Evolutionary conservation across 2,329 filamentous ascomycete genomes (phyloP), one percentile per base, ranked within the genome.

Genomic region (Venturia aucupariae): DNA sequence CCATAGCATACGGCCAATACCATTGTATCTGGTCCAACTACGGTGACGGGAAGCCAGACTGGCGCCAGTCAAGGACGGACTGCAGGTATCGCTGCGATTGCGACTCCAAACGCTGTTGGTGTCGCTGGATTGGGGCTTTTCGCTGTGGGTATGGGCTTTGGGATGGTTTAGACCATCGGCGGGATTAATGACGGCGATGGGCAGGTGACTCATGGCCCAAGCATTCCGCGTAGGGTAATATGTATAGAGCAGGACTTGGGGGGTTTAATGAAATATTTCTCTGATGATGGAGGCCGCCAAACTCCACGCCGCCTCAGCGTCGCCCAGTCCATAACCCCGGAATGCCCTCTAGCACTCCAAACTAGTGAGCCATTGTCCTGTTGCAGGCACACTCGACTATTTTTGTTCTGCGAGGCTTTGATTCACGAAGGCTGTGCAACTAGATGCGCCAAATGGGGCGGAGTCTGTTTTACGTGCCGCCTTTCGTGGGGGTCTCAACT

Each of bases 1-100:
- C 8, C 27, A 7, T 17, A 60, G 59, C 61, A 62, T 32, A 62
- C 61, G 19, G 61, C 61, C 35, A 62, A 62, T 10, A 62, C 61
- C 4, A 62, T 62, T 32, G 24, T 62, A 3, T 62, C 44, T 17
- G 61, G 61, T 38, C 61, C 61, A 39, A 62, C 61, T 7, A 62
- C 61, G 3, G 61, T 62, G 4, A 48, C 59, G 32, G 51, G 51
- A 57, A 60, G 38, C 11, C 38, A 44, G 41, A 60, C 59, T 4
- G 59, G 41, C 17, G 38, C 38, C 4, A n/a, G 35, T 44, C 59
- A 60, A 42, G 35, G 59, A 15, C 59, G 27, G 15, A 60, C 59
- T 41, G 59, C 59, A 30, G 41, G 59, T 11, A 32, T 44, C 13
- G 35, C 41, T 27, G 59, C 22, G 7, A 30, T 44, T 4, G 38